Evolutionary conservation across 2,329 filamentous ascomycete genomes (phyloP), one percentile per base, ranked within the genome.

Genomic region (Huntiella abstrusa): DNA sequence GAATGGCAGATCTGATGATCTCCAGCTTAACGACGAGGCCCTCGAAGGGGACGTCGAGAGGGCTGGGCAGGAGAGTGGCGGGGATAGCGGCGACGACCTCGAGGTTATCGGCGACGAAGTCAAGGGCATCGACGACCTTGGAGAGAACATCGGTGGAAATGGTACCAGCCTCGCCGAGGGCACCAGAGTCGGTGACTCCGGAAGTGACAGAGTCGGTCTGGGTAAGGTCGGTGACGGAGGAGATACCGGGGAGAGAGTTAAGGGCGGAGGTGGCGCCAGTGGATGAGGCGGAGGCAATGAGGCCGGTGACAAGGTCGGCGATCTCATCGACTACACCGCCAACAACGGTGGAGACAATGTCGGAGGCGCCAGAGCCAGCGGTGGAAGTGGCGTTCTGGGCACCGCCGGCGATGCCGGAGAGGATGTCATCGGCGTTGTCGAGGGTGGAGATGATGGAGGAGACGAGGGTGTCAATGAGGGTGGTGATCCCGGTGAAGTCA

Each of bases 1-100:
- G 36, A 13, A 50, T 33, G 5, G n/a, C 7, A 5, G 36, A 19
- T 38, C 47, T 47, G 15, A 50, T 13, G 6, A 43, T 33, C 1
- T 50, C 36, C 1, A 50, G 44, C 41, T 41, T 33, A 1, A 0
- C 33, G 3, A 37, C 5, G 10, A 50, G 33, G 1, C 32, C 45
- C 35, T 17, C 19, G 19, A 50, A 50, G 11, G 35, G 41, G 4
- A 41, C 19, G 4, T 50, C 19, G 11, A 35, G 2, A 5, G 48
- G 48, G 32, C 17, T 36, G 19, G 48, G 48, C 6, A 50, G 41
- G 4, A 43, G 4, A 4, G 11, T 3, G 5, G 36, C 41, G 17
- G 48, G 45, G 13, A 47, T 13, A 28, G 41, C 5, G 0, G 41
- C 17, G 22, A 49, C 16, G 33, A 41, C 44, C 16, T 46, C 16